A percentile compares a stretch with the other conserved stretches of the same genome.
Conservation (phyloP, 1,284 basidiomycete species). For the Malassezia arunalokei region DNA sequence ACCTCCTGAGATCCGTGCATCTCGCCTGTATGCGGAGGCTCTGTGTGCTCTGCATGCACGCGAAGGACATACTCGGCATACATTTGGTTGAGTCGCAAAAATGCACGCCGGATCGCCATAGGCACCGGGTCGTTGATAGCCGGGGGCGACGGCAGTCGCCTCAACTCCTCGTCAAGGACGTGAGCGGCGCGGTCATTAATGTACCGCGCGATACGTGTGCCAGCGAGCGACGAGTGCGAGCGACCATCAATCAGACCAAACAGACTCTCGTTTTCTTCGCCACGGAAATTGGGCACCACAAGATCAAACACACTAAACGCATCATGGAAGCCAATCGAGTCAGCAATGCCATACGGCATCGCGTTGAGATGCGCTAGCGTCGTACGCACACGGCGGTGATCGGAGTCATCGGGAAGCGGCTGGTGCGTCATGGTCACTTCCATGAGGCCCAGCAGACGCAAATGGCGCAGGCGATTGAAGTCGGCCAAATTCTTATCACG, state of each 20-base stretch:
- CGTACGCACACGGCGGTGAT: conserved; percentile 81
- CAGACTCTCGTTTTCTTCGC: conserved; percentile 66
- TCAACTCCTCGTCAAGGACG: conserved; percentile 31
- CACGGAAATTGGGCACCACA: conserved; percentile 76
- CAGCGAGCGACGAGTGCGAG: conserved; percentile 50
- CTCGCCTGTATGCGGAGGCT: conserved; percentile 1
- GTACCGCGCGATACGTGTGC: conserved; percentile 53
- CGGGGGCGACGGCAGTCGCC: conserved; percentile 4
- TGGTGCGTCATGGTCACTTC: conserved; percentile 72
- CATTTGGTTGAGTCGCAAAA: conserved; percentile 37
- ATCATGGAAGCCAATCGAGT: conserved; percentile 60
- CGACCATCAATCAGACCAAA: conserved; percentile 77
- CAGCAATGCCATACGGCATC: conserved; percentile 93
- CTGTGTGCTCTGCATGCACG: conserved; percentile 21
- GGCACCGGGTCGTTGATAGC: conserved; percentile 16
- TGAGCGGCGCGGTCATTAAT: conserved; percentile 32
- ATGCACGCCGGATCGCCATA: conserved; percentile 35
- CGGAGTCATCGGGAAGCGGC: conserved; percentile 62
- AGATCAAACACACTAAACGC: conserved; percentile 77
- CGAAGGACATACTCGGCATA: conserved; percentile 38
- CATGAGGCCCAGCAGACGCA: conserved; percentile 88
- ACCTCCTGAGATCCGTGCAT: conserved; percentile 7
- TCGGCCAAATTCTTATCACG: conserved; percentile 56
- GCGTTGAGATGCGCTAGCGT: conserved; percentile 78
- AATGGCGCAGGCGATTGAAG: conserved; percentile 68